Conservation (phyloP, 2,329 filamentous ascomycete species). For the Macrophomina pseudophaseolina region DNA sequence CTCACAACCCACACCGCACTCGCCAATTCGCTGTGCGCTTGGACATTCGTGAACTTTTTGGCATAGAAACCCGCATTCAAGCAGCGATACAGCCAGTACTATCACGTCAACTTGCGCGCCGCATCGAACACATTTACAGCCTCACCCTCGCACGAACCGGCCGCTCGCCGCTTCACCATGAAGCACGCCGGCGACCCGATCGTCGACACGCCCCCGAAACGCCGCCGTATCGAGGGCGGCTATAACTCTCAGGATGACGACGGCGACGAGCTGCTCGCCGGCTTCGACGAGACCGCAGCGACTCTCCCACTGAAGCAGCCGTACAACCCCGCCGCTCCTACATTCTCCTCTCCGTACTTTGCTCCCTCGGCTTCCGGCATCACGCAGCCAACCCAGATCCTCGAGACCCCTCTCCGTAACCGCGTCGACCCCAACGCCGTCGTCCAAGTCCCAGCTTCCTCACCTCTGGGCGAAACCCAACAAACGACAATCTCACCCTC, state of each 20-base stretch:
- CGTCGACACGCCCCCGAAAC: constrained; percentile 8
- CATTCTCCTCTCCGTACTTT: not conserved
- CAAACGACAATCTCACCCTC: constrained; percentile 50
- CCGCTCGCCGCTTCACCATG: not conserved
- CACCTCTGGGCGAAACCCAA: constrained; percentile 59
- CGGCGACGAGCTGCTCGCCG: constrained; percentile 56
- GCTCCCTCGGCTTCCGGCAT: not conserved
- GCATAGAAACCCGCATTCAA: not conserved
- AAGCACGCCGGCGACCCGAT: not conserved
- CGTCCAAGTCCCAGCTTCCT: constrained; percentile 89
- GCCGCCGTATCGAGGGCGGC: not conserved
- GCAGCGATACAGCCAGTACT: no score
- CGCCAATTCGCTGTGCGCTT: no score
- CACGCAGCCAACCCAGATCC: constrained; percentile 67
- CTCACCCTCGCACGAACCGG: no score
- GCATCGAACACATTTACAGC: no score
- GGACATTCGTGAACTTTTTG: no score
- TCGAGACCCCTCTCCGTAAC: constrained; percentile 49
- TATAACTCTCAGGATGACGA: constrained; percentile 48
- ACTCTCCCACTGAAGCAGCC: not conserved
- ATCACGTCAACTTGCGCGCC: no score
- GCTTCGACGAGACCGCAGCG: constrained; percentile 53
- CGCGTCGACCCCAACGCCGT: constrained; percentile 43
- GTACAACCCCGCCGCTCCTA: not conserved
- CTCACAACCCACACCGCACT: no score